These are phyloP conservation scores for Coemansia sp. DNA, from an alignment of 192 early-diverging fungal species.

Conservation along the genomic window DNA sequence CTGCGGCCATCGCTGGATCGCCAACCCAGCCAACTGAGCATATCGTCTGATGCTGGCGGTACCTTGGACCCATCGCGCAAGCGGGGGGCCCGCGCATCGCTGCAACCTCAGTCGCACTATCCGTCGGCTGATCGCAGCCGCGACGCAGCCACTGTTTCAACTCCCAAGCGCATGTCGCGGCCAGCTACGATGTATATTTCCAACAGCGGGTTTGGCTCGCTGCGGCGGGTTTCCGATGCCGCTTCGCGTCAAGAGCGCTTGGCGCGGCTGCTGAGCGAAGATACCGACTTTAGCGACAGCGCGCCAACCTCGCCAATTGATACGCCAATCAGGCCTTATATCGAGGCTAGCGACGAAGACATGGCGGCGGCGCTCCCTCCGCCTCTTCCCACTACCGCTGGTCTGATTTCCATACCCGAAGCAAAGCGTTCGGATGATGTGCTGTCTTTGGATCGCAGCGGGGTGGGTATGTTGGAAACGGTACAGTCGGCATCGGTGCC, in stretches of 20 bases:
- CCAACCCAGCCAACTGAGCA: slow-evolving; percentile 40
- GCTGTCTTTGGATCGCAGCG: not conserved
- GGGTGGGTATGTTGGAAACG: not conserved
- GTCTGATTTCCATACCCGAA: slow-evolving; percentile 16
- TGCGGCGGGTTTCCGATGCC: slow-evolving; percentile 25
- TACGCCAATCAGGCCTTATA: slow-evolving; percentile 8
- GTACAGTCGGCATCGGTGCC: slow-evolving; percentile 9
- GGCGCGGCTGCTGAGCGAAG: slow-evolving; percentile 31
- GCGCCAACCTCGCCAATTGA: slow-evolving; percentile 31
- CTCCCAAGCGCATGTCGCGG: slow-evolving; percentile 13
- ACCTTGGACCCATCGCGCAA: slow-evolving; percentile 4
- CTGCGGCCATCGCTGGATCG: slow-evolving; percentile 29
- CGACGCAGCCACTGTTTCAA: not conserved
- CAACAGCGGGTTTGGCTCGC: slow-evolving; percentile 7
- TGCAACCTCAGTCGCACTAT: slow-evolving; percentile 31
- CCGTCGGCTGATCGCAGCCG: not conserved
- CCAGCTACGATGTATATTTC: slow-evolving; percentile 43
- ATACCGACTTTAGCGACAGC: slow-evolving; percentile 29
- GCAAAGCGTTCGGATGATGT: slow-evolving; percentile 8
- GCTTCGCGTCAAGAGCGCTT: slow-evolving; percentile 41
- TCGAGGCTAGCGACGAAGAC: slow-evolving; percentile 11
- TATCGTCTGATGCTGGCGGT: slow-evolving; percentile 35
- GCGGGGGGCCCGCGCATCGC: slow-evolving; percentile 24
- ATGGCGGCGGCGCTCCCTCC: not conserved
- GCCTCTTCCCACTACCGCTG: not conserved